phyloP scores from a whole-genome alignment of 768 basidiomycete species.

The Tulasnella sp. region DNA sequence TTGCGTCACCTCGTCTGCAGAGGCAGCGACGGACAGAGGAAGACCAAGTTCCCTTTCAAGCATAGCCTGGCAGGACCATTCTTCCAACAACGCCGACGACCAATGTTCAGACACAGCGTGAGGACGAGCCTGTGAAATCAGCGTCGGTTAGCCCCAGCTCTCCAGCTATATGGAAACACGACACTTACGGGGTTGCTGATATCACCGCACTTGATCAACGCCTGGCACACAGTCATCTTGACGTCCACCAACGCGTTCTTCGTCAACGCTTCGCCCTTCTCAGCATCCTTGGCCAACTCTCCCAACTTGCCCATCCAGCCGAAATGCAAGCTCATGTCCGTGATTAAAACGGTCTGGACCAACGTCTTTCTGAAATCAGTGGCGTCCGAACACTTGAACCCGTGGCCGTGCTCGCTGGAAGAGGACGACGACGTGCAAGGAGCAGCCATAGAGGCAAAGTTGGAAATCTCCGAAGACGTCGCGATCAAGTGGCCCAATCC shows the following conservation, averaged over 20 bases:
- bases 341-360: slow-evolving; percentile 77
- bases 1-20: slow-evolving; percentile 50
- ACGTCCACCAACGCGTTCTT: slow-evolving; percentile 19
- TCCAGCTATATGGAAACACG: not conserved
- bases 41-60: slow-evolving; percentile 74
- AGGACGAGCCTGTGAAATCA: slow-evolving; percentile 64
- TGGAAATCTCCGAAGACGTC: slow-evolving; percentile 14
- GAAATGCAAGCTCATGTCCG: slow-evolving; percentile 88
- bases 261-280: slow-evolving; percentile 27
- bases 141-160: not conserved
- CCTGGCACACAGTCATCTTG: slow-evolving; percentile 67
- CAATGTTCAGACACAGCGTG: slow-evolving; percentile 87
- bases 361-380: slow-evolving; percentile 61
- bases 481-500: slow-evolving; percentile 49
- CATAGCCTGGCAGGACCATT: slow-evolving; percentile 87
- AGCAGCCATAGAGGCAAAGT: slow-evolving; percentile 13
- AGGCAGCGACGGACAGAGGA: slow-evolving; percentile 49
- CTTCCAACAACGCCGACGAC: slow-evolving; percentile 79
- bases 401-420: slow-evolving; percentile 10
- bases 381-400: not conserved
- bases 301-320: slow-evolving; percentile 69
- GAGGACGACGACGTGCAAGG: slow-evolving; percentile 1
- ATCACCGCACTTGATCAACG: slow-evolving; percentile 93
- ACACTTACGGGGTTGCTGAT: slow-evolving; percentile 91
- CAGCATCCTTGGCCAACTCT: slow-evolving; percentile 35